phyloP scores from a whole-genome alignment of 768 basidiomycete genomes.

The Kwoniella botswanensis region DNA sequence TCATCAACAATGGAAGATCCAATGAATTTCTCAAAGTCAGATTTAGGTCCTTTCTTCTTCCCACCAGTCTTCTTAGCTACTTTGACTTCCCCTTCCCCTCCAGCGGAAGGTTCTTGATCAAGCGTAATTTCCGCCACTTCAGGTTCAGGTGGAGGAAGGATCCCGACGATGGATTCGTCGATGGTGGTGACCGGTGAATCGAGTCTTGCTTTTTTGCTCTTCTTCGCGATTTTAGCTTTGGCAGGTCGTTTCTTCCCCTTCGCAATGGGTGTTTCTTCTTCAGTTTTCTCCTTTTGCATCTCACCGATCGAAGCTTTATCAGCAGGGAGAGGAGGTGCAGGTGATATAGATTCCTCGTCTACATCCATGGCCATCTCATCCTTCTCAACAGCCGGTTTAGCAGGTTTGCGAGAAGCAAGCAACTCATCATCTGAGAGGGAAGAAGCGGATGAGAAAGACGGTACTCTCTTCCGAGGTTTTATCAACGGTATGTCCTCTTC shows the following conservation, averaged over 20 bases:
- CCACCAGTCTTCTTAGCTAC: conserved; percentile 6
- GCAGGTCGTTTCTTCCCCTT: conserved; percentile 39
- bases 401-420: background rate
- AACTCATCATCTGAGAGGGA: conserved; percentile 32
- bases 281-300: conserved; percentile 13
- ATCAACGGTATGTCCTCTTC: background rate
- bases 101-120: conserved; percentile 9
- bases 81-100: conserved; percentile 4
- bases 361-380: conserved; percentile 30
- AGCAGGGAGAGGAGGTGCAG: conserved; percentile 2
- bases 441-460: conserved; percentile 29
- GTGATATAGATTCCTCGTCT: conserved; percentile 1
- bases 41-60: conserved; percentile 30
- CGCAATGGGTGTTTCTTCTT: background rate
- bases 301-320: background rate
- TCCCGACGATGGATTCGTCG: conserved; percentile 19
- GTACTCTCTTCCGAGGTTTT: conserved; percentile 16
- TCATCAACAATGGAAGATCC: conserved; percentile 75
- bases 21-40: conserved; percentile 56
- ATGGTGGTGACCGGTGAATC: conserved; percentile 20
- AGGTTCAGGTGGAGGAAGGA: conserved; percentile 22
- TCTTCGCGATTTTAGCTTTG: conserved; percentile 35
- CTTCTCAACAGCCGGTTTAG: background rate
- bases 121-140: conserved; percentile 39
- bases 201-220: conserved; percentile 44